Percentiles rank a stretch among this genome's conserved stretches.
Evolutionary conservation across 2,329 filamentous ascomycete species (phyloP).

Genomic region (Fusarium nematophilum): DNA sequence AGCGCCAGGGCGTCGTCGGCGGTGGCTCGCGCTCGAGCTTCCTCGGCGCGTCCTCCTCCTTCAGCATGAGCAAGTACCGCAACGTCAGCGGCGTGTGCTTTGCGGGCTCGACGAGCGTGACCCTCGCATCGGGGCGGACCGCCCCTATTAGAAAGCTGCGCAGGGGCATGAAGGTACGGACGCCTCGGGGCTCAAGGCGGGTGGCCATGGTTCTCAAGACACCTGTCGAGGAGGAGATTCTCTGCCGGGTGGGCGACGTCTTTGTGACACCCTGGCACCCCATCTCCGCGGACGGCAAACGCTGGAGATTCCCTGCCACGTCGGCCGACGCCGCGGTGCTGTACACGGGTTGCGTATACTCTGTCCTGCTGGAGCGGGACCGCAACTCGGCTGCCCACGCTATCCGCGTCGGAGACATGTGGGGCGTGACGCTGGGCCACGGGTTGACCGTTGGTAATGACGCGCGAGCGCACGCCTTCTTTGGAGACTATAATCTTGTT

Average conservation of each 20-base stretch:
- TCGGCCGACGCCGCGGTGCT: slow-evolving; percentile 47
- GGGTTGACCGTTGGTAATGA: slow-evolving; percentile 54
- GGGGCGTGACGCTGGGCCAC: slow-evolving; percentile 70
- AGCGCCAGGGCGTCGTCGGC: not conserved
- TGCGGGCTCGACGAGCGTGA: slow-evolving; percentile 59
- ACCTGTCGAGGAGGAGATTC: slow-evolving; percentile 49
- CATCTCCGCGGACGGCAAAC: slow-evolving; percentile 52
- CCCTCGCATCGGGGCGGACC: slow-evolving; percentile 54
- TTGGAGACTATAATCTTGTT: slow-evolving; percentile 62
- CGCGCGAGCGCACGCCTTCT: slow-evolving; percentile 63
- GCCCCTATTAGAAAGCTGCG: slow-evolving; percentile 58
- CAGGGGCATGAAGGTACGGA: slow-evolving; percentile 60
- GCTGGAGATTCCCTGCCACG: slow-evolving; percentile 61
- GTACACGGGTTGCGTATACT: slow-evolving; percentile 67
- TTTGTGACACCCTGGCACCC: slow-evolving; percentile 72
- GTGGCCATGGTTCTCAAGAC: slow-evolving; percentile 66
- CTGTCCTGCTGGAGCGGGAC: slow-evolving; percentile 64
- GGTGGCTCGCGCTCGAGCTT: not conserved
- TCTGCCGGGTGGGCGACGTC: slow-evolving; percentile 60
- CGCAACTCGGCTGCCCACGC: slow-evolving; percentile 59
- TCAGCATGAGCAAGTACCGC: slow-evolving; percentile 60
- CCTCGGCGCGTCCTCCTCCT: slow-evolving; percentile 12
- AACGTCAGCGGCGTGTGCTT: slow-evolving; percentile 61
- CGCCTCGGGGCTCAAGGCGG: slow-evolving; percentile 59
- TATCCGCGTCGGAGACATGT: slow-evolving; percentile 57